Conservation (phyloP, 1,139 yeast species). For the Kodamaea arcana region DNA sequence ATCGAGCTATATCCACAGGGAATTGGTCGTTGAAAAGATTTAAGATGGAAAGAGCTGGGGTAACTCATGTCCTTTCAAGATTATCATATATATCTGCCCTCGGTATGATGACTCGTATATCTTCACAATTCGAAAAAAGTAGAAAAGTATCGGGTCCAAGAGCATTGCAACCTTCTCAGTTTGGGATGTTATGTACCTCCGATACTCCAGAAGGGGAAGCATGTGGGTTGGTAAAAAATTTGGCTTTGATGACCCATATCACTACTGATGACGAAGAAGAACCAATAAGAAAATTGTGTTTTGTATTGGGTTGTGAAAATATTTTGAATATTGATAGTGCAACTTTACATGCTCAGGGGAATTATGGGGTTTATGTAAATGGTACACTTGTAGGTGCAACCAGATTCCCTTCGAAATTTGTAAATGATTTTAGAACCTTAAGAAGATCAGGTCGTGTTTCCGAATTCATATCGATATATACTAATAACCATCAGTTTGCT, state of each 20-base stretch:
- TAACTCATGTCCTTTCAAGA: conserved; percentile 90
- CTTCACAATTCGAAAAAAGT: conserved; percentile 96
- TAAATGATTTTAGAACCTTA: conserved; percentile 67
- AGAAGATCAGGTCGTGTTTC: conserved; percentile 86
- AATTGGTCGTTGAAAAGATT: conserved; percentile 98
- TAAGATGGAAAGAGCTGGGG: conserved; percentile 99
- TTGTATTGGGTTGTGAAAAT: conserved; percentile 84
- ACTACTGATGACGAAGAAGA: conserved; percentile 97
- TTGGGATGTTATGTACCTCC: conserved; percentile 97
- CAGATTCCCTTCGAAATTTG: conserved; percentile 78
- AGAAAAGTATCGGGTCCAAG: conserved; percentile 98
- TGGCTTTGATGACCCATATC: conserved; percentile 97
- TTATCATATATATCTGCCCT: conserved; percentile 89
- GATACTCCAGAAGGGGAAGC: conserved; percentile 99
- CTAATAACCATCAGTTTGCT: conserved; percentile 83
- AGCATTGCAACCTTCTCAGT: conserved; percentile 97
- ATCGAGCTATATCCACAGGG: conserved; percentile 96
- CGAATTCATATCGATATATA: conserved; percentile 86
- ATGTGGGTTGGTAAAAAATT: conserved; percentile 94
- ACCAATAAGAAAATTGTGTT: conserved; percentile 76
- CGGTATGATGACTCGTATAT: conserved; percentile 99
- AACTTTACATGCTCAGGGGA: conserved; percentile 69
- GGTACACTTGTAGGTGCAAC: conserved; percentile 94
- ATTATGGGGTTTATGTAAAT: conserved; percentile 81
- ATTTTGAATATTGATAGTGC: conserved; percentile 79